Percentiles rank a stretch among this genome's conserved stretches.
Conservation (phyloP, 148 eudicot species). For the Arctostaphylos glauca region DNA sequence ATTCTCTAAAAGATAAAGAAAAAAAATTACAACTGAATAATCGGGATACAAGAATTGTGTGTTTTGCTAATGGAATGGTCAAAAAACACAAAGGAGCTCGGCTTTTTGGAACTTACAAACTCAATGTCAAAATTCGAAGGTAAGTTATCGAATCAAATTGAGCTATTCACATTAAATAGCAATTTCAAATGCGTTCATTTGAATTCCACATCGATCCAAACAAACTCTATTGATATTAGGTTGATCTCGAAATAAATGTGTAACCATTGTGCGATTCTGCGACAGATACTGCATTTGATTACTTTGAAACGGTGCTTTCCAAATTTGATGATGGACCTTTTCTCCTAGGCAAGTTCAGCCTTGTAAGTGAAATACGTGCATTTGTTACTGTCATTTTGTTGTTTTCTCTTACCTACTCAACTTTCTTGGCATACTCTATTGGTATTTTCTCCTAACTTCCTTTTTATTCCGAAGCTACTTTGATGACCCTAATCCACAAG, state of each 20-base stretch:
- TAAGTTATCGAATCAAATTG: neutral
- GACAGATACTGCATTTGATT: conserved; percentile 62
- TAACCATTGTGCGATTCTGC: conserved; percentile 12
- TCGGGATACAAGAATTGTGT: no score
- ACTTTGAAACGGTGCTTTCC: conserved; percentile 56
- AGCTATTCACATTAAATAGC: neutral
- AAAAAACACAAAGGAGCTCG: no score
- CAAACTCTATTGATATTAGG: neutral
- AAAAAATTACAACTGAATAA: no score
- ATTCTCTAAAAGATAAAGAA: no score
- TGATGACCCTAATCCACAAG: neutral
- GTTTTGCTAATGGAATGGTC: no score
- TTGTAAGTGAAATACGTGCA: conserved; percentile 37
- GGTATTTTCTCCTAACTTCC: neutral
- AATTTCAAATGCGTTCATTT: neutral
- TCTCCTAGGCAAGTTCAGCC: conserved; percentile 57
- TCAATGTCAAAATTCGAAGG: neutral
- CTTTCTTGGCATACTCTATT: neutral
- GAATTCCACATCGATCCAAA: neutral
- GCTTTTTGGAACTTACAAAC: neutral
- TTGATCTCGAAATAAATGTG: neutral
- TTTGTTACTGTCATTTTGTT: neutral
- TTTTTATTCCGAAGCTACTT: neutral
- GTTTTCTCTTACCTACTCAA: neutral
- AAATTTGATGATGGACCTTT: conserved; percentile 62